Percentiles rank a stretch among this genome's conserved stretches.
phyloP scores from a whole-genome alignment of 2,329 filamentous ascomycete genomes.

The Celoporthe dispersa region DNA sequence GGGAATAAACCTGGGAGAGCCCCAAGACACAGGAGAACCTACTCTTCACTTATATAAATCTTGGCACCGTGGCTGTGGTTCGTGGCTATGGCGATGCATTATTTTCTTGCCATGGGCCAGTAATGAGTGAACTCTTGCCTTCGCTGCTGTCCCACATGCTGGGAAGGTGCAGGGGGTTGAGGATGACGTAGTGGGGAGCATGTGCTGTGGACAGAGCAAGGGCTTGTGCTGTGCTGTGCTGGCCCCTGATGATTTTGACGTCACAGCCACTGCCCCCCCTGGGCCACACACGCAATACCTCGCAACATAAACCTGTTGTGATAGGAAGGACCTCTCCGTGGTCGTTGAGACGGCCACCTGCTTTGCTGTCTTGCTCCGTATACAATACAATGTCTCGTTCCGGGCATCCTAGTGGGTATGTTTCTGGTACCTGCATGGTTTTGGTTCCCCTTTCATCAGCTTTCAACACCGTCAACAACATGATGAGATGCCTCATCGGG shows the following conservation, averaged over 20 bases:
- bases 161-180: neutral
- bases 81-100: neutral
- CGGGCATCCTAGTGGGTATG: neutral
- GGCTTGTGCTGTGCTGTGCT: neutral
- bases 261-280: neutral
- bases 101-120: neutral
- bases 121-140: no score
- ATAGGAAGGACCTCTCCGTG: neutral
- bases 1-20: neutral
- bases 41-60: neutral
- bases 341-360: no score
- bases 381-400: neutral
- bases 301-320: neutral
- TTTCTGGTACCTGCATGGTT: neutral
- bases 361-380: neutral
- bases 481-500: no score
- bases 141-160: neutral
- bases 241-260: neutral
- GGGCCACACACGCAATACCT: neutral
- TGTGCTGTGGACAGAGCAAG: neutral
- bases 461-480: no score
- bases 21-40: neutral
- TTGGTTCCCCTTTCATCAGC: neutral
- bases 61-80: neutral
- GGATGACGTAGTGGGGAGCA: neutral